Evolutionary conservation across 257 asterid genomes (phyloP), one percentile per base, ranked within the genome.

Genomic region (Cinchona pubescens): DNA sequence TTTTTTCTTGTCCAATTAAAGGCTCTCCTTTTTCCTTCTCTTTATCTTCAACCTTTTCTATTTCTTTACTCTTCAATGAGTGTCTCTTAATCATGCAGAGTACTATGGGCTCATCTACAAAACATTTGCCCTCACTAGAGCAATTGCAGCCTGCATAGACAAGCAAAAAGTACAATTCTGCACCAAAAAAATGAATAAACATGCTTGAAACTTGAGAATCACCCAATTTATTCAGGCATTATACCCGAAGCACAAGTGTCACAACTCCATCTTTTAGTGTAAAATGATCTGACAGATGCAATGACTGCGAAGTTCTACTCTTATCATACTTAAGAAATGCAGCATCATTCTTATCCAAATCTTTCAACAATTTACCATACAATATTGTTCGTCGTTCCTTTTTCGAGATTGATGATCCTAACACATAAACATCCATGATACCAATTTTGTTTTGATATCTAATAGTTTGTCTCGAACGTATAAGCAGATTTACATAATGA

Each of bases 231-330:
- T 49, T 66, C 69, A 42, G 29, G 37, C 38, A 56, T 78, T 77
- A 79, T 75, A 95, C 98, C 94, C 77, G 87, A 69, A 89, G 96
- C 43, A 90, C 85, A 25, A 97, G 97, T 15, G 81, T 82, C 67
- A 93, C 87, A 65, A 18, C 81, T 75, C 90, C 99, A 80, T 89
- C 86, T 78, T 90, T 80, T 53, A 89, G 74, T 29, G 84, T 82
- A 77, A 92, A 95, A 79, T 92, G 90, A 82, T 95, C 96, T 7
- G 99, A 88, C 13, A 95, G 82, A 19, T 96, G 86, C 65, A 92
- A 74, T 5, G 96, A 92, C 86, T 95, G 99, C 67, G 99, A 92
- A 77, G 97, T 92, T 84, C 92, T 86, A 61, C 98, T n/a, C n/a
- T n/a, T n/a, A n/a, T n/a, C 99, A 61, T 86, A 90, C 67, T 83